Conservation (phyloP, 2,329 filamentous ascomycete species). For the Botrytis porri region DNA sequence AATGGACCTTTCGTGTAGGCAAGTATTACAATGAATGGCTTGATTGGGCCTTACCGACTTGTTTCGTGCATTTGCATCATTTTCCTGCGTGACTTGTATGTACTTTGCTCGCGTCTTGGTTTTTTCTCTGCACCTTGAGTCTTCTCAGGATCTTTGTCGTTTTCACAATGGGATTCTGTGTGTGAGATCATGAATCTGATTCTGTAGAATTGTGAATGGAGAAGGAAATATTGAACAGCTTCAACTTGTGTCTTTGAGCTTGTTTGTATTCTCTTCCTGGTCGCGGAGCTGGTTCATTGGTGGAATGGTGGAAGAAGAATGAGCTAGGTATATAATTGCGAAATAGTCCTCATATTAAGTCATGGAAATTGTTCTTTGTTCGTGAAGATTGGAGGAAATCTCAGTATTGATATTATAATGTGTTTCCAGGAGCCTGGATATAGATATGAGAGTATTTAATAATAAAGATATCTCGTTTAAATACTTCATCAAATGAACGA, state of each 20-base stretch:
- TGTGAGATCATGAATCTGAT: not conserved
- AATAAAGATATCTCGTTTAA: not conserved
- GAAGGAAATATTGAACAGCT: not conserved
- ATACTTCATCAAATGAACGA: not conserved
- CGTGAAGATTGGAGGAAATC: not conserved
- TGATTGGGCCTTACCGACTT: too few relatives aligned
- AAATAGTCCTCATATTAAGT: not conserved
- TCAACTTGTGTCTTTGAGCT: not conserved
- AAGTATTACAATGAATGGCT: too few relatives aligned
- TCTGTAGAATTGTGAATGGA: too few relatives aligned
- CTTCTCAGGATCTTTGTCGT: rapidly evolving
- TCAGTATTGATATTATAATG: not conserved
- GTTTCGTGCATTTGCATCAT: too few relatives aligned
- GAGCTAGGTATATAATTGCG: not conserved
- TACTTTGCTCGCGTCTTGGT: too few relatives aligned
- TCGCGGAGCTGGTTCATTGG: not conserved
- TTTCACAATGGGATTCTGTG: not conserved
- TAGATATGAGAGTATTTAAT: rapidly evolving
- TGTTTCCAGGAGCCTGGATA: too few relatives aligned
- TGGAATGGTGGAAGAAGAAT: not conserved
- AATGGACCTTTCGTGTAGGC: too few relatives aligned
- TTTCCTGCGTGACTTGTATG: too few relatives aligned
- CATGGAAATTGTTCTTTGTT: not conserved
- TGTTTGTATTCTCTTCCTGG: not conserved
- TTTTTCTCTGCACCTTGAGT: too few relatives aligned